A percentile compares a stretch with the other conserved stretches of the same genome.
These are phyloP conservation scores for Dactylella cylindrospora DNA, from an alignment of 2,329 filamentous ascomycete genomes.

Conservation along the genomic window DNA sequence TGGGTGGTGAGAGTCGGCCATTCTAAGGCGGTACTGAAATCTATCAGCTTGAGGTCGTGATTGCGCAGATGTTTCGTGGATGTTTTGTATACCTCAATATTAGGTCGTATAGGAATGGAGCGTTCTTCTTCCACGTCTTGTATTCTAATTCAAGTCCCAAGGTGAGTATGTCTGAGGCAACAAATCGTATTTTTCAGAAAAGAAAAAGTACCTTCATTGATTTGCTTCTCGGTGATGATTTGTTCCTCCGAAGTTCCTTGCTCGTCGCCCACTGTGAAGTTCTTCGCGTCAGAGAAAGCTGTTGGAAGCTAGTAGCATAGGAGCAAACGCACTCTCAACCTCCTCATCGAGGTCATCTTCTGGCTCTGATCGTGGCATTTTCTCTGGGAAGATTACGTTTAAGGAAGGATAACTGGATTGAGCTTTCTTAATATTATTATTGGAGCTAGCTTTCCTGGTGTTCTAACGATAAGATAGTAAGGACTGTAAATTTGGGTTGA, in stretches of 20 bases:
- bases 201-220: conserved; percentile 74
- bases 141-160: conserved; percentile 66
- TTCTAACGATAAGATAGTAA: too few species aligned
- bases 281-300: too few species aligned
- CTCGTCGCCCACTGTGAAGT: conserved; percentile 45
- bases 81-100: conserved; percentile 68
- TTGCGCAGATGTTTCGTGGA: conserved; percentile 5
- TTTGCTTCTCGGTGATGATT: conserved; percentile 63
- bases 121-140: conserved; percentile 99
- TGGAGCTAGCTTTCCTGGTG: too few species aligned
- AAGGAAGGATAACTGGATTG: too few species aligned
- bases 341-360: conserved; percentile 39
- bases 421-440: too few species aligned
- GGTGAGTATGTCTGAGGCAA: not conserved
- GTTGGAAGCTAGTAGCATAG: too few species aligned
- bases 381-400: too few species aligned
- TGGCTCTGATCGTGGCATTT: conserved; percentile 40
- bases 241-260: conserved; percentile 57
- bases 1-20: conserved; percentile 97
- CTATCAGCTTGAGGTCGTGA: conserved; percentile 12
- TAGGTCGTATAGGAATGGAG: conserved; percentile 96
- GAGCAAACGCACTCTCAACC: not conserved
- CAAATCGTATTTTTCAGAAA: not conserved
- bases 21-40: conserved; percentile 75
- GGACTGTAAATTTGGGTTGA: too few species aligned